These are phyloP conservation scores for Naganishia randhawae DNA, from an alignment of 768 basidiomycete species.

Conservation along the genomic window DNA sequence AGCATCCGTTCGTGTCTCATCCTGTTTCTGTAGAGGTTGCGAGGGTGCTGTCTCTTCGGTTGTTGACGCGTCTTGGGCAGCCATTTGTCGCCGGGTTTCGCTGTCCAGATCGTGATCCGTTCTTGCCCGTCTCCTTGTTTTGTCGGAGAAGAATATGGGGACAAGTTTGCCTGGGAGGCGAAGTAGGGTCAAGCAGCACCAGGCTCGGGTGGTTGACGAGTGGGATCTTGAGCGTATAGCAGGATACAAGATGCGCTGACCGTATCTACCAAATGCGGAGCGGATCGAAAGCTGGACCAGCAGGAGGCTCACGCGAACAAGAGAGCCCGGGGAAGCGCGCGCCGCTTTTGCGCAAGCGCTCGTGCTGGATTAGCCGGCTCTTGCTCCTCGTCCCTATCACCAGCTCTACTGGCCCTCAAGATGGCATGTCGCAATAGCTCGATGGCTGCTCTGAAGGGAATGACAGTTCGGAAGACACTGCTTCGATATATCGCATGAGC, in stretches of 20 bases:
- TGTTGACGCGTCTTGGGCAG: slow-evolving; percentile 13
- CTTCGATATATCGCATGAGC: too few species aligned
- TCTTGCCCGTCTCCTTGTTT: slow-evolving; percentile 9
- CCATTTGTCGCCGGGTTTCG: slow-evolving; percentile 9
- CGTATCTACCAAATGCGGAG: background rate
- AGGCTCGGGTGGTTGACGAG: background rate
- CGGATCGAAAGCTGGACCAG: background rate
- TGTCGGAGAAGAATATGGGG: background rate
- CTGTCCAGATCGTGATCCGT: slow-evolving; percentile 14
- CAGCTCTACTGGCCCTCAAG: too few species aligned
- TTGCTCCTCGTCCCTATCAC: background rate
- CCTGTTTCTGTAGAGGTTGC: background rate
- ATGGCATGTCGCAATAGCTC: too few species aligned
- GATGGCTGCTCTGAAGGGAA: too few species aligned
- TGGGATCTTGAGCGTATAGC: background rate
- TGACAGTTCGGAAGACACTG: too few species aligned
- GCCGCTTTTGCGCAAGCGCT: background rate
- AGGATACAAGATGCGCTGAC: background rate
- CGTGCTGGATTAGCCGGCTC: background rate
- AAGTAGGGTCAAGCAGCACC: background rate
- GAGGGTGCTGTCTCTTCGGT: slow-evolving; percentile 1
- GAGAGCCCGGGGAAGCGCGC: background rate
- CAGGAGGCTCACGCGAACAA: background rate
- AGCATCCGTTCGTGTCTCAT: background rate
- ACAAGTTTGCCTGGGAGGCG: slow-evolving; percentile 4